A percentile compares a stretch with the other conserved stretches of the same genome.
phyloP scores from a whole-genome alignment of 2,329 filamentous ascomycete species.

The Phaeosphaeria sp. region DNA sequence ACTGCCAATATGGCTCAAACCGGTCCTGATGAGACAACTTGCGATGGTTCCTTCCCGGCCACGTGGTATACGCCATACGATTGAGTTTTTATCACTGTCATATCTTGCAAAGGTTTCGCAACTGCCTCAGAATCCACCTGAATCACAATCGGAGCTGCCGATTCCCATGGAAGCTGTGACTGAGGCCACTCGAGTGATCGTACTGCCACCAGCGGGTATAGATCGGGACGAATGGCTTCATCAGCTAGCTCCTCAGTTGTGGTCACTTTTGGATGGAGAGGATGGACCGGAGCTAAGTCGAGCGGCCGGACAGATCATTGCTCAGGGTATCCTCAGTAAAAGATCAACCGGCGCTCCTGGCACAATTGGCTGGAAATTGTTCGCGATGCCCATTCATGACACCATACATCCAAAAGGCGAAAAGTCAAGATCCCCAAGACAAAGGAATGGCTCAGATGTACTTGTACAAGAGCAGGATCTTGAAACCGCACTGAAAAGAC shows the following conservation, averaged over 20 bases:
- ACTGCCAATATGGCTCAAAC: constrained; percentile 66
- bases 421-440: neutral
- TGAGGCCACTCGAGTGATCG: constrained; percentile 67
- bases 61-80: constrained; percentile 69
- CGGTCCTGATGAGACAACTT: constrained; percentile 63
- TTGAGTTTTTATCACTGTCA: constrained; percentile 75
- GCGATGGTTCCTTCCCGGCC: constrained; percentile 66
- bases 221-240: constrained; percentile 65
- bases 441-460: constrained; percentile 46
- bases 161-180: constrained; percentile 73
- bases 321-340: constrained; percentile 70
- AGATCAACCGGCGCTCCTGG: constrained; percentile 70
- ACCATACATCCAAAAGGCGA: constrained; percentile 57
- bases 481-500: constrained; percentile 59
- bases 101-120: constrained; percentile 61
- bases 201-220: constrained; percentile 64
- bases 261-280: constrained; percentile 66
- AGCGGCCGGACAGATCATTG: constrained; percentile 67
- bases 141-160: constrained; percentile 54
- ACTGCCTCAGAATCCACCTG: constrained; percentile 39
- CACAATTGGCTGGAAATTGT: constrained; percentile 65
- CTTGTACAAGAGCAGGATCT: constrained; percentile 59
- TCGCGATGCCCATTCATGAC: constrained; percentile 65
- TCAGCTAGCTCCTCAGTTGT: constrained; percentile 66
- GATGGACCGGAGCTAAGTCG: constrained; percentile 65